A percentile compares a stretch with the other conserved stretches of the same genome.
Conservation (phyloP, 1,284 basidiomycete genomes). For the Trametes hirsuta region DNA sequence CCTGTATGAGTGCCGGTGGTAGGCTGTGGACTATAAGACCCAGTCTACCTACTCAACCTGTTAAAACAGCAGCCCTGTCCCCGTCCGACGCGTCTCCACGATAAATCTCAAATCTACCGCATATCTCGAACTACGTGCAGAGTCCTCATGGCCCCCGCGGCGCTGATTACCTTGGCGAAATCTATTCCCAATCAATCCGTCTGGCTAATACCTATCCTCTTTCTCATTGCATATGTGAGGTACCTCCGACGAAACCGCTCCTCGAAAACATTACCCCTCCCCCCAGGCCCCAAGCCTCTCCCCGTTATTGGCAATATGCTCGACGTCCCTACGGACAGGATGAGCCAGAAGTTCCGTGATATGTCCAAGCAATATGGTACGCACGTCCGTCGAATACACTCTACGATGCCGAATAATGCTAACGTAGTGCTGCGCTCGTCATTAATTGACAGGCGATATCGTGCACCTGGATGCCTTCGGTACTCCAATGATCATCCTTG, state of each 20-base stretch:
- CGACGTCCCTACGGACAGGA: constrained; percentile 20
- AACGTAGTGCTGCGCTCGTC: background rate
- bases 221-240: constrained; percentile 1
- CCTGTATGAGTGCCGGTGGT: too few species aligned
- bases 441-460: constrained; percentile 21
- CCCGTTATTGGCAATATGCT: constrained; percentile 29
- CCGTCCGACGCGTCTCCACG: too few species aligned
- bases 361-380: constrained; percentile 13
- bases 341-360: constrained; percentile 17
- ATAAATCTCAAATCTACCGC: too few species aligned
- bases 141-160: too few species aligned
- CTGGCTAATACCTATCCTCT: constrained; percentile 7
- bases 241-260: background rate
- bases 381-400: background rate
- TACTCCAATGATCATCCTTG: constrained; percentile 11
- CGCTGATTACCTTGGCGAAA: background rate
- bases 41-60: too few species aligned
- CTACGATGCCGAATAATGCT: background rate
- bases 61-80: too few species aligned
- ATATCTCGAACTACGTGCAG: too few species aligned
- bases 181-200: constrained; percentile 1
- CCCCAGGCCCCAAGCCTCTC: constrained; percentile 24
- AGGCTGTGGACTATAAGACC: too few species aligned
- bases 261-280: constrained; percentile 7
- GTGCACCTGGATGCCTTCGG: constrained; percentile 23